Percentiles rank a stretch among this genome's conserved stretches.
These are phyloP conservation scores for Coemansia sp. DNA, from an alignment of 192 early-diverging fungal species.

Conservation along the genomic window DNA sequence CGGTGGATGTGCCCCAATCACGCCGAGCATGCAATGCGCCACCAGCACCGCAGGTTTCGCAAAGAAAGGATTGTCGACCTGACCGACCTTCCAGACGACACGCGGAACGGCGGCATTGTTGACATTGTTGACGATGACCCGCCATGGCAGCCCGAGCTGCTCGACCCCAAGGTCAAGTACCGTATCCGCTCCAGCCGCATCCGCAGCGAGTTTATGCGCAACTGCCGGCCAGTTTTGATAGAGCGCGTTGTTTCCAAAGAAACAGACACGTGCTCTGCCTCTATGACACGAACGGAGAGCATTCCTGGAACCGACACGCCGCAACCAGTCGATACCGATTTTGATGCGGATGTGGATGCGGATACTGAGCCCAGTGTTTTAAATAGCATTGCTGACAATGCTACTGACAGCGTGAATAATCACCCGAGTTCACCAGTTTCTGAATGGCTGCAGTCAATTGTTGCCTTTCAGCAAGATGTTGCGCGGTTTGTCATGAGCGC, in stretches of 20 bases:
- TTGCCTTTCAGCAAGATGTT: conserved; percentile 40
- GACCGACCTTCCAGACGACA: conserved; percentile 15
- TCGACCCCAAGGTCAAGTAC: conserved; percentile 46
- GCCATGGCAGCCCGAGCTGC: conserved; percentile 26
- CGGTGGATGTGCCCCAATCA: conserved; percentile 53
- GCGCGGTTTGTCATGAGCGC: conserved; percentile 23
- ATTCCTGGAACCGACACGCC: not conserved
- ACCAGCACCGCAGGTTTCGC: conserved; percentile 42
- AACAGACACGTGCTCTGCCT: not conserved
- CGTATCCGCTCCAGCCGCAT: conserved; percentile 29
- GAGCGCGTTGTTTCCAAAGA: not conserved
- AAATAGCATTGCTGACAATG: no score
- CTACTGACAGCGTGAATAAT: no score
- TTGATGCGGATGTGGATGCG: no score
- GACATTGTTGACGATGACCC: conserved; percentile 49
- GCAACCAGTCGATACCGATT: not conserved
- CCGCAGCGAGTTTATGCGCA: conserved; percentile 18
- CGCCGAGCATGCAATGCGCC: conserved; percentile 44
- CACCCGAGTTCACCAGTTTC: no score
- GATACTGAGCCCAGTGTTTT: no score
- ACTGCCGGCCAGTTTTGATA: conserved; percentile 1
- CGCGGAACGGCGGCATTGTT: conserved; percentile 40
- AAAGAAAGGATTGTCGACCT: conserved; percentile 44
- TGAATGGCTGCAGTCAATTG: conserved; percentile 41
- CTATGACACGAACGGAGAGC: no score